Percentiles rank a stretch among this genome's conserved stretches.
Conservation (phyloP, 495 filamentous ascomycete species). For the Delitschia confertaspora region DNA sequence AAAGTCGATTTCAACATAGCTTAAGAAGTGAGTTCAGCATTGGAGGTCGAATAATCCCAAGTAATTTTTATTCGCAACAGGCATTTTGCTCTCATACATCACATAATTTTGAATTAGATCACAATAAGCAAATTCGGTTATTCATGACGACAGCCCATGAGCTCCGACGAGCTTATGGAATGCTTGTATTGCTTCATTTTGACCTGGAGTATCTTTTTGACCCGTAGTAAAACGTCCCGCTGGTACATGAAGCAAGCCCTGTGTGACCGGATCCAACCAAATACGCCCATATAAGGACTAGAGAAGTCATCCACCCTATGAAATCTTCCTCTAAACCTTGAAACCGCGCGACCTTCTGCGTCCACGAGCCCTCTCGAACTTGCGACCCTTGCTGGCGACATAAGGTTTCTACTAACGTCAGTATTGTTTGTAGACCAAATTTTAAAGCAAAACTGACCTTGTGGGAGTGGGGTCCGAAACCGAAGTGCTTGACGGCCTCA, state of each 20-base stretch:
- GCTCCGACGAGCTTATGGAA: slow-evolving; percentile 7
- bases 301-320: slow-evolving; percentile 10
- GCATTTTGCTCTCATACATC: too few relatives aligned
- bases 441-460: slow-evolving; percentile 55
- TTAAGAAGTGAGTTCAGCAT: too few relatives aligned
- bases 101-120: too few relatives aligned
- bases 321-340: slow-evolving; percentile 73
- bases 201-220: slow-evolving; percentile 22
- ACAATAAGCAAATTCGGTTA: too few relatives aligned
- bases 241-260: slow-evolving; percentile 21
- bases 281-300: slow-evolving; percentile 17
- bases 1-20: too few relatives aligned
- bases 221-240: slow-evolving; percentile 12
- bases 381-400: slow-evolving; percentile 94
- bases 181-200: slow-evolving; percentile 13
- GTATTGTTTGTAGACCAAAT: slow-evolving; percentile 10
- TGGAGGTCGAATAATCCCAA: too few relatives aligned
- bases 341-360: slow-evolving; percentile 93
- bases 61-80: too few relatives aligned
- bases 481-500: slow-evolving; percentile 98
- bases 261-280: slow-evolving; percentile 12
- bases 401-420: slow-evolving; percentile 71
- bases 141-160: background rate
- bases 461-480: slow-evolving; percentile 90
- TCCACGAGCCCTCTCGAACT: slow-evolving; percentile 97